Evolutionary conservation across 2,329 filamentous ascomycete species (phyloP), one percentile per base, ranked within the genome.

Genomic region (Fusarium nygamai): DNA sequence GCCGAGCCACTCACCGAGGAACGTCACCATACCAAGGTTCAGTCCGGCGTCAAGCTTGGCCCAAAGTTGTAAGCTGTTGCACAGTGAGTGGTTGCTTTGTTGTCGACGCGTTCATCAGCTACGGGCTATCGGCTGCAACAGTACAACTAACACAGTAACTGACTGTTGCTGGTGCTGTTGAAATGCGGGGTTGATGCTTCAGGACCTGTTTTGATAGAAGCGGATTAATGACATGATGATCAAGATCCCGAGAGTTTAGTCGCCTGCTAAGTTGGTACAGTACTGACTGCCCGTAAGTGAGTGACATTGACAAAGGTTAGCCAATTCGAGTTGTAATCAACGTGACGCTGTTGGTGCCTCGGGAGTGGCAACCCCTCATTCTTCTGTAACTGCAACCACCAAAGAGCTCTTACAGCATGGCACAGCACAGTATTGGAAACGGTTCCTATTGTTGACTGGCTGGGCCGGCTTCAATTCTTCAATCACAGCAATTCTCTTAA

Each of bases 1-100:
- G 66, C 44, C 68, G 73, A 72, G 61, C 73, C 76, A 77, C 64
- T 77, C 76, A 77, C 69, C 70, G 70, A 78, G 64, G 48, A 54
- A 69, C 51, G 68, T 72, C 72, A 67, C 65, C 68, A 74, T 72
- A 63, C 69, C 66, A 78, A 74, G 74, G 76, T 76, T 76, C 67
- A 68, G 68, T 63, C 74, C 72, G 72, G 64, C 57, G 47, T 64
- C 50, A 46, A 39, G 53, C 60, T 59, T 56, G 51, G 54, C 24
- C 33, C 60, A 60, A 64, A 46, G 31, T 33, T 59, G 39, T 62
- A 44, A 38, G 38, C n/a, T 46, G 65, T 68, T 33, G 36, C 60
- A 70, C 67, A 69, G 51, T 70, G 47, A 47, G 5, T 46, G 44
- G 50, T 65, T 65, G 44, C 53, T 64, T 9, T 64, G 56, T 48